Evolutionary conservation across 2,329 filamentous ascomycete genomes (phyloP).

Genomic region (Oidium heveae): DNA sequence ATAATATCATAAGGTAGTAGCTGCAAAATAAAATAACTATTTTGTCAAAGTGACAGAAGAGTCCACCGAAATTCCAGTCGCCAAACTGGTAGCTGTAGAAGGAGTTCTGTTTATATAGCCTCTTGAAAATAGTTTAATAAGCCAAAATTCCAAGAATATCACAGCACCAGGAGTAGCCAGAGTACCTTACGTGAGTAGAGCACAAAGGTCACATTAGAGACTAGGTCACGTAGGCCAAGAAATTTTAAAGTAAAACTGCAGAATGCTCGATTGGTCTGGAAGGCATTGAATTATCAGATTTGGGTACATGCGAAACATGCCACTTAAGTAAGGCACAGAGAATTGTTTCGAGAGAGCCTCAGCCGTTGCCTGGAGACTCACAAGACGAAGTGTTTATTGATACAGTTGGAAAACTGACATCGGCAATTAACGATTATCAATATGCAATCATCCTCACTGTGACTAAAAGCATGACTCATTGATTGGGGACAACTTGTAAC

Average conservation of each 20-base stretch:
- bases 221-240: not conserved
- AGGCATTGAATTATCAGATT: not conserved
- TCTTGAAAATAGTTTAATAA: not conserved
- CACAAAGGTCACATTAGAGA: not conserved
- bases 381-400: too few species aligned
- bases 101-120: not conserved
- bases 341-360: too few species aligned
- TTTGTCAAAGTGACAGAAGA: not conserved
- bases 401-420: too few species aligned
- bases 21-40: not conserved
- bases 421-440: too few species aligned
- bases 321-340: too few species aligned
- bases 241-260: not conserved
- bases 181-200: not conserved
- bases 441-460: too few species aligned
- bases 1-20: slow-evolving; percentile 5
- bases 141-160: not conserved
- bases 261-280: not conserved
- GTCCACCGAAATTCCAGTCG: not conserved
- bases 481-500: too few species aligned
- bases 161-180: not conserved
- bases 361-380: too few species aligned
- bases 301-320: not conserved
- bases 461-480: not conserved
- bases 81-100: not conserved